These are phyloP conservation scores for Pulveroboletus ravenelii DNA, from an alignment of 768 basidiomycete species.

Conservation along the genomic window DNA sequence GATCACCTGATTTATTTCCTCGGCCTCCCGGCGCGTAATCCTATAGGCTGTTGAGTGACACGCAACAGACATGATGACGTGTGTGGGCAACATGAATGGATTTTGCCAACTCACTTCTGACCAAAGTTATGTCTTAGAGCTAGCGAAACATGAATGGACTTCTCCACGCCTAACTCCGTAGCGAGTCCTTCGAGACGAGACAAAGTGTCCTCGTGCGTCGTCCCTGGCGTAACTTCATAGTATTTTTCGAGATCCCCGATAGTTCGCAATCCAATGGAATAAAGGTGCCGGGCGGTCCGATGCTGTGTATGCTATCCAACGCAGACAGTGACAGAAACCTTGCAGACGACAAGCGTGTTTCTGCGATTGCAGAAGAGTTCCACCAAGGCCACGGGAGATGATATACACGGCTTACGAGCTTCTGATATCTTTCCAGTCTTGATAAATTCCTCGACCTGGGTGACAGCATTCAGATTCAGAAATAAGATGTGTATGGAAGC, in stretches of 20 bases:
- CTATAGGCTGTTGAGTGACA: conserved; percentile 26
- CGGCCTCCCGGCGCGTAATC: conserved; percentile 73
- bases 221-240: conserved; percentile 42
- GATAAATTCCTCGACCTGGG: conserved; percentile 61
- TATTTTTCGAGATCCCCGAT: conserved; percentile 65
- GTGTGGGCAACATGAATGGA: background rate
- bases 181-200: conserved; percentile 20
- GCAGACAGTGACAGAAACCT: conserved; percentile 54
- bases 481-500: background rate
- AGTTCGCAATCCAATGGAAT: conserved; percentile 60
- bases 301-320: conserved; percentile 66
- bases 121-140: conserved; percentile 55
- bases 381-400: conserved; percentile 7
- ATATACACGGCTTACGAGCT: conserved; percentile 35
- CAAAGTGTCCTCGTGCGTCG: conserved; percentile 24
- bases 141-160: conserved; percentile 54
- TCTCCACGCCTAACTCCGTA: conserved; percentile 28
- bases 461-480: background rate
- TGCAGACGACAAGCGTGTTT: conserved; percentile 41
- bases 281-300: conserved; percentile 67
- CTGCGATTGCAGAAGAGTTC: conserved; percentile 29
- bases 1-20: conserved; percentile 66
- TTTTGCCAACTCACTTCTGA: conserved; percentile 33
- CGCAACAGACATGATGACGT: background rate
- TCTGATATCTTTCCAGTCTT: conserved; percentile 52